Conservation (phyloP, 169 alveolate species). For the Ophryocystis elektroscirrha region DNA sequence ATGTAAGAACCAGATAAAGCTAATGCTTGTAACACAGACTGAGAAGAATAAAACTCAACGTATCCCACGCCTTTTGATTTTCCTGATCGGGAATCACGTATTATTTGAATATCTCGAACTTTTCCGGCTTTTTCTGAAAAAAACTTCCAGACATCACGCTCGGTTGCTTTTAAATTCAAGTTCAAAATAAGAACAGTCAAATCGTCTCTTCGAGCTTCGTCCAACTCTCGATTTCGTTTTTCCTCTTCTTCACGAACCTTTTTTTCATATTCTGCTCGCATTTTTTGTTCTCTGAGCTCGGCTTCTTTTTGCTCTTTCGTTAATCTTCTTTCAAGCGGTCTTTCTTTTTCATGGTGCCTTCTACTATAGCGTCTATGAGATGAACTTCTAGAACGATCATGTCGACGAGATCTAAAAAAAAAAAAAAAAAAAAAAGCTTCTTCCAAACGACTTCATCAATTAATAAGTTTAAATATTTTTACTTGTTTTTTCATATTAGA, state of each 20-base stretch:
- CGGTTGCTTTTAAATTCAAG: conserved; percentile 70
- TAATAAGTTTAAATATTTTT: too few relatives aligned
- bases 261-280: conserved; percentile 27
- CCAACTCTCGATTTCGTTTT: conserved; percentile 53
- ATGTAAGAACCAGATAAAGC: conserved; percentile 63
- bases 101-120: conserved; percentile 79
- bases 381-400: too few relatives aligned
- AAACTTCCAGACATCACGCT: conserved; percentile 73
- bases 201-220: conserved; percentile 89
- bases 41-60: conserved; percentile 84
- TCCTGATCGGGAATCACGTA: conserved; percentile 77
- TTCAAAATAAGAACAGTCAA: conserved; percentile 77
- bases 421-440: too few relatives aligned
- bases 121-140: conserved; percentile 80
- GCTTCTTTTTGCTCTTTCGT: conserved; percentile 9
- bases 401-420: too few relatives aligned
- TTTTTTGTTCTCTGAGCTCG: conserved; percentile 1
- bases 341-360: too few relatives aligned
- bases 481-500: too few relatives aligned
- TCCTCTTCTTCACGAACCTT: conserved; percentile 37
- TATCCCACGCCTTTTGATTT: conserved; percentile 88
- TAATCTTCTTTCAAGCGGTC: too few relatives aligned
- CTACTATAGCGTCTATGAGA: too few relatives aligned
- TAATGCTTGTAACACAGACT: conserved; percentile 75
- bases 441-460: too few relatives aligned